phyloP scores from a whole-genome alignment of 306 rosid genomes.

The Malus sieversii region DNA sequence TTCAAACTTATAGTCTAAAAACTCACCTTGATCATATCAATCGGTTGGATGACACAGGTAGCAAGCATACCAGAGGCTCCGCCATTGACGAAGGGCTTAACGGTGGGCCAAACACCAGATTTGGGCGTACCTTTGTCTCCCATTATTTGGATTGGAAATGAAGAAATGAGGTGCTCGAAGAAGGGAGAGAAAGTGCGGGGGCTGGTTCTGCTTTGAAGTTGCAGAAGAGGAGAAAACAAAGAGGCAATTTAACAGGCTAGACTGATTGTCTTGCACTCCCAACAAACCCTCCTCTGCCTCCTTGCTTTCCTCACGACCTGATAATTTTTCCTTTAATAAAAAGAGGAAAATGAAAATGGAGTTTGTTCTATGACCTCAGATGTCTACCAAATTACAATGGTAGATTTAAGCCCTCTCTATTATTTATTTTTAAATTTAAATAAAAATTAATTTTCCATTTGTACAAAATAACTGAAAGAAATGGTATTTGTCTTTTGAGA shows the following conservation, averaged over 20 bases:
- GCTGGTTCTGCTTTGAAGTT: constrained; percentile 9
- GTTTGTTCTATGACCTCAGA: constrained; percentile 6
- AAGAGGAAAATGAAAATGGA: background rate
- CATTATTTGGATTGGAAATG: constrained; percentile 32
- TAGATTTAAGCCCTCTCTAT: background rate
- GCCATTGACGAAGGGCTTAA: constrained; percentile 93
- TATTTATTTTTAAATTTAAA: background rate
- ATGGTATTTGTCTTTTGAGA: too few species aligned
- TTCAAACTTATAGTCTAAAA: background rate
- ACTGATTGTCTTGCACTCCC: background rate
- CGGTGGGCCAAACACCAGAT: constrained; percentile 60
- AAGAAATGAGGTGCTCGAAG: constrained; percentile 14
- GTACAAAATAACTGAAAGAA: background rate
- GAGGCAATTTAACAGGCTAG: background rate
- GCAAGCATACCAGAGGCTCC: constrained; percentile 98
- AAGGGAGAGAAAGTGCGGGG: constrained; percentile 18
- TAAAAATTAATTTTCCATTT: background rate
- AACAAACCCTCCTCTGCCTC: background rate
- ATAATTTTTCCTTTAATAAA: background rate
- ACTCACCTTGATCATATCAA: constrained; percentile 94
- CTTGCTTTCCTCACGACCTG: constrained; percentile 2
- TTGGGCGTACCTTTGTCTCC: constrained; percentile 81
- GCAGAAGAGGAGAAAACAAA: background rate
- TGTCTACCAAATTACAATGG: background rate
- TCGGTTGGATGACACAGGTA: constrained; percentile 90